These are phyloP conservation scores for Vitis hybrid DNA, from an alignment of 177 flowering plant species.

Conservation along the genomic window DNA sequence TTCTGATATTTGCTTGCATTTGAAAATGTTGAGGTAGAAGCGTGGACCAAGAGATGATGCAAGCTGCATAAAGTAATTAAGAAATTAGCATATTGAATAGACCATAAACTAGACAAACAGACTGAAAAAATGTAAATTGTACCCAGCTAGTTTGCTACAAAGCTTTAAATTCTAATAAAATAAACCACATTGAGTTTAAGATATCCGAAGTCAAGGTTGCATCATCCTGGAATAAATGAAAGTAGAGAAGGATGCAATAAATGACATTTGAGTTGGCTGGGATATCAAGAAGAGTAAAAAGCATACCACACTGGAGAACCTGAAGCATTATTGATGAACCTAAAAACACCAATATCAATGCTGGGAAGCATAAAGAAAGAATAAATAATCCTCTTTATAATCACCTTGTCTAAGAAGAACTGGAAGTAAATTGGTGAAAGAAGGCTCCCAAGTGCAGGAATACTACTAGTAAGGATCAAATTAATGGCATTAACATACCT, in stretches of 20 bases:
- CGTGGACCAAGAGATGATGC: slow-evolving; percentile 97
- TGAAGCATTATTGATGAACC: not conserved
- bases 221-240: not conserved
- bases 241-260: not conserved
- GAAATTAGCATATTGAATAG: not conserved
- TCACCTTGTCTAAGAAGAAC: slow-evolving; percentile 94
- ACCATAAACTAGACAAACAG: not conserved
- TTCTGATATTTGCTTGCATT: slow-evolving; percentile 94
- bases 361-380: not conserved
- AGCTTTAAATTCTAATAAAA: not conserved
- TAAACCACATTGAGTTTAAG: not conserved
- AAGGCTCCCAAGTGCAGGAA: slow-evolving; percentile 86
- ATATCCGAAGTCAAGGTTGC: not conserved
- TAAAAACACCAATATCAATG: not conserved
- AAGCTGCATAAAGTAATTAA: slow-evolving; percentile 54
- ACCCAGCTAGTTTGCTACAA: not conserved
- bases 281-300: not conserved
- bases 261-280: not conserved
- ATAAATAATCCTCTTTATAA: not conserved
- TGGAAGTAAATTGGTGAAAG: slow-evolving; percentile 90
- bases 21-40: slow-evolving; percentile 86
- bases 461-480: slow-evolving; percentile 73
- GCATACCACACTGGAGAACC: not conserved
- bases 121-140: not conserved
- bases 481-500: slow-evolving; percentile 92